phyloP scores from a whole-genome alignment of 306 rosid species.

The Dryas octopetala region DNA sequence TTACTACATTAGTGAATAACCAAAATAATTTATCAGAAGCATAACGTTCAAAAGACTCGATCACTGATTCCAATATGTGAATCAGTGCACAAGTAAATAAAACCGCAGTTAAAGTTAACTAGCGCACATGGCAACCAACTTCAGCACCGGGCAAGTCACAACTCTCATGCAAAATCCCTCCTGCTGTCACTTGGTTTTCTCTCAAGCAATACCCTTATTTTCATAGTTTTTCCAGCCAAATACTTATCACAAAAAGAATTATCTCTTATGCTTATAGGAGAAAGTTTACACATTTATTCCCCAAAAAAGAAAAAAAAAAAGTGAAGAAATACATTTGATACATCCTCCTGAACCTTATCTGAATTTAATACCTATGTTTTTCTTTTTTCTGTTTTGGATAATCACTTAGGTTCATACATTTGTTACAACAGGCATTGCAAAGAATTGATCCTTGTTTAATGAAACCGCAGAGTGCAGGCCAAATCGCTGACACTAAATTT shows the following conservation, averaged over 20 bases:
- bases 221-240: background rate
- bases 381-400: too few species aligned
- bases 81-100: too few species aligned
- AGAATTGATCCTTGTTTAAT: background rate
- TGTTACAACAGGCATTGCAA: constrained; percentile 12
- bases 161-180: too few species aligned
- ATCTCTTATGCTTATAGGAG: background rate
- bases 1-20: too few species aligned
- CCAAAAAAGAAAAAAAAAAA: background rate
- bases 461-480: background rate
- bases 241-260: background rate
- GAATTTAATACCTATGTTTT: background rate
- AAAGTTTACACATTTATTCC: background rate
- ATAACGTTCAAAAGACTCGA: too few species aligned
- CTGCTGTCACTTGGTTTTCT: too few species aligned
- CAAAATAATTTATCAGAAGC: too few species aligned
- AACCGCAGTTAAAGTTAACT: too few species aligned
- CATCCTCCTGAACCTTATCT: background rate
- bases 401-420: constrained; percentile 3
- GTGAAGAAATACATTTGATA: background rate
- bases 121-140: too few species aligned
- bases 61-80: too few species aligned
- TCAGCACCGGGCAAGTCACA: too few species aligned
- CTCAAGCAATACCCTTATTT: too few species aligned
- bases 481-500: background rate